phyloP scores from a whole-genome alignment of 2,329 filamentous ascomycete species.

The Monosporascus sp. region DNA sequence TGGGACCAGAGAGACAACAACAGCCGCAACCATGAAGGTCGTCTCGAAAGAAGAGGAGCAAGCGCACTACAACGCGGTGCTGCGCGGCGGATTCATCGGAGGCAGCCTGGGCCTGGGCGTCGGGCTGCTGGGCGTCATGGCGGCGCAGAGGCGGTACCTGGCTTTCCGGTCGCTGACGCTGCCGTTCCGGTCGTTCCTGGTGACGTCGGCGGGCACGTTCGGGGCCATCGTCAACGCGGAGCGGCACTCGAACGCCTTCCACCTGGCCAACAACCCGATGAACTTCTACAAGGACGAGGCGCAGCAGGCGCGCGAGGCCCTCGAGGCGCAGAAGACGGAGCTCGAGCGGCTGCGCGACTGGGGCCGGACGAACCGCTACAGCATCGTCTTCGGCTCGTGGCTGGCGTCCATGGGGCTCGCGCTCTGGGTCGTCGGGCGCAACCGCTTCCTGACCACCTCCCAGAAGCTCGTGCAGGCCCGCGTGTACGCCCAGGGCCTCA shows the following conservation, averaged over 20 bases:
- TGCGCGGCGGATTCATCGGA: constrained; percentile 75
- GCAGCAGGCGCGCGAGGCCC: constrained; percentile 48
- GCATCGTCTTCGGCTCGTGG: constrained; percentile 79
- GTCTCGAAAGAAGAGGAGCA: constrained; percentile 89
- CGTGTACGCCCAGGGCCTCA: constrained; percentile 89
- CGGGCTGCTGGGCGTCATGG: constrained; percentile 63
- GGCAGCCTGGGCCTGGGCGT: constrained; percentile 61
- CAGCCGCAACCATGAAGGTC: constrained; percentile 71
- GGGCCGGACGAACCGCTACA: constrained; percentile 77
- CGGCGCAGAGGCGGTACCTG: constrained; percentile 65
- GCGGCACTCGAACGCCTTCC: constrained; percentile 58
- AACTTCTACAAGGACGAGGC: constrained; percentile 61
- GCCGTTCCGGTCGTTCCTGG: constrained; percentile 86
- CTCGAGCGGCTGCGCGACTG: constrained; percentile 63
- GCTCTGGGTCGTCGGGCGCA: constrained; percentile 70
- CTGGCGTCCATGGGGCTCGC: constrained; percentile 72
- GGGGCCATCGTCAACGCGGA: constrained; percentile 86
- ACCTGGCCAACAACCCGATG: constrained; percentile 63
- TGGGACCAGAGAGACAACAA: constrained; percentile 1
- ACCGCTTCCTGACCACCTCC: constrained; percentile 64
- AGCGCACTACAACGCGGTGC: constrained; percentile 74
- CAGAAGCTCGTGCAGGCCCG: constrained; percentile 94
- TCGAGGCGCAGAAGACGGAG: constrained; percentile 50
- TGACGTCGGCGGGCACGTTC: constrained; percentile 78
- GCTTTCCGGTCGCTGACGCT: constrained; percentile 78